Conservation (phyloP, 2,329 filamentous ascomycete species). For the Cercospora janseana region DNA sequence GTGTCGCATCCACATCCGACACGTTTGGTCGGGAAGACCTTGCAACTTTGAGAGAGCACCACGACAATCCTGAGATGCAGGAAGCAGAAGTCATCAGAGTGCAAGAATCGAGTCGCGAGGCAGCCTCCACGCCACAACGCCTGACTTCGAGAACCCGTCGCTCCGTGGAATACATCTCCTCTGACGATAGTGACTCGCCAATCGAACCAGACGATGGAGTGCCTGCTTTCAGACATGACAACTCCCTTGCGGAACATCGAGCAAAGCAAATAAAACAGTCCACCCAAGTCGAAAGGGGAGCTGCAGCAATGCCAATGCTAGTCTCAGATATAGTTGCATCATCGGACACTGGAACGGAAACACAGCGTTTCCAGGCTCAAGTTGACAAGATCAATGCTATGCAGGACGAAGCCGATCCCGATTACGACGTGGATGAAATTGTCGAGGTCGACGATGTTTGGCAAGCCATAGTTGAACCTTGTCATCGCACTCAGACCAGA, state of each 20-base stretch:
- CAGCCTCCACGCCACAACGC: too few species aligned
- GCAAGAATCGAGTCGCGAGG: not conserved
- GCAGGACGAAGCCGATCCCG: slow-evolving; percentile 9
- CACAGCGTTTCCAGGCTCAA: not conserved
- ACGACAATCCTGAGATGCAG: too few species aligned
- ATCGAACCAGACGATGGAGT: not conserved
- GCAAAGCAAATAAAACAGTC: not conserved
- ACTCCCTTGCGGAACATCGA: not conserved
- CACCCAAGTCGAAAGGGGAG: not conserved
- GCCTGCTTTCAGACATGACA: not conserved
- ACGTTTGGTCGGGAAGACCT: slow-evolving; percentile 7
- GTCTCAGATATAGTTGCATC: not conserved
- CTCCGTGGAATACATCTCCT: not conserved
- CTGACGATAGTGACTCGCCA: slow-evolving; percentile 1
- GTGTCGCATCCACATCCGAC: not conserved
- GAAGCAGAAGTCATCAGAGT: not conserved
- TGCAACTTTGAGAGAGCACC: too few species aligned
- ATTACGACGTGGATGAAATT: not conserved
- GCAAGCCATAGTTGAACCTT: not conserved
- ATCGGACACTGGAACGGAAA: not conserved
- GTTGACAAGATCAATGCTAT: slow-evolving; percentile 6
- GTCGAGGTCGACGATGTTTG: not conserved
- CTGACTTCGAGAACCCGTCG: not conserved
- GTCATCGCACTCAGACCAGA: not conserved
- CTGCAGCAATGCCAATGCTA: not conserved